phyloP scores from a whole-genome alignment of 2,329 filamentous ascomycete species.

The Penicillium nordicum region DNA sequence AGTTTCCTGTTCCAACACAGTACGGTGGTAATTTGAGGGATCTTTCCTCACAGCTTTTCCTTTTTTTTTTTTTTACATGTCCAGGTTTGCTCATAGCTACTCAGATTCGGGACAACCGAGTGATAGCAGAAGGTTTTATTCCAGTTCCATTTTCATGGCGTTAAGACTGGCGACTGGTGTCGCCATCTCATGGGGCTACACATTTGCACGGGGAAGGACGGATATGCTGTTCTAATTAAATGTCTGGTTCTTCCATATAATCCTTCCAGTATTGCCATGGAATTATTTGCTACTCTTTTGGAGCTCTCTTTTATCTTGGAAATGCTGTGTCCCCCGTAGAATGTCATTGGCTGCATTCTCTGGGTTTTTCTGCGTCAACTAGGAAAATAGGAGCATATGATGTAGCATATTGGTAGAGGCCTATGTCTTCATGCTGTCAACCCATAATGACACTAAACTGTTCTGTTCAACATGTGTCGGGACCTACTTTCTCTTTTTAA shows the following conservation, averaged over 20 bases:
- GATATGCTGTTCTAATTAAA: not conserved
- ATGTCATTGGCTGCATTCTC: not conserved
- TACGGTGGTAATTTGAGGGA: not conserved
- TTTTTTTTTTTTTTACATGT: not conserved
- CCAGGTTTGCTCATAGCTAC: not conserved
- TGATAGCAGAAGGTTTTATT: not conserved
- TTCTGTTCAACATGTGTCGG: not conserved
- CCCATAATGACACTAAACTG: not conserved
- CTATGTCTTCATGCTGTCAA: not conserved
- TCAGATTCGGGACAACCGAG: not conserved
- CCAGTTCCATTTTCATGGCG: not conserved
- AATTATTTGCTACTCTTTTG: not conserved
- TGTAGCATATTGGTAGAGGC: not conserved
- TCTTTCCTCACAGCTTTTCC: not conserved
- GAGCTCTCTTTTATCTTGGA: too few species aligned
- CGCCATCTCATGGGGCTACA: not conserved
- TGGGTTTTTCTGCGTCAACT: not conserved
- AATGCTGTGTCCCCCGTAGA: too few species aligned
- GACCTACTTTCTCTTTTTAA: not conserved
- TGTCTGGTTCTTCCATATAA: not conserved
- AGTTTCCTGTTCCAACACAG: not conserved
- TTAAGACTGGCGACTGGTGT: not conserved
- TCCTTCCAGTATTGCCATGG: not conserved
- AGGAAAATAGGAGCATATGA: not conserved
- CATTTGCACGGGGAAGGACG: not conserved